Evolutionary conservation across 2,329 filamentous ascomycete species (phyloP).

Genomic region (Trichoderma guizhouense): DNA sequence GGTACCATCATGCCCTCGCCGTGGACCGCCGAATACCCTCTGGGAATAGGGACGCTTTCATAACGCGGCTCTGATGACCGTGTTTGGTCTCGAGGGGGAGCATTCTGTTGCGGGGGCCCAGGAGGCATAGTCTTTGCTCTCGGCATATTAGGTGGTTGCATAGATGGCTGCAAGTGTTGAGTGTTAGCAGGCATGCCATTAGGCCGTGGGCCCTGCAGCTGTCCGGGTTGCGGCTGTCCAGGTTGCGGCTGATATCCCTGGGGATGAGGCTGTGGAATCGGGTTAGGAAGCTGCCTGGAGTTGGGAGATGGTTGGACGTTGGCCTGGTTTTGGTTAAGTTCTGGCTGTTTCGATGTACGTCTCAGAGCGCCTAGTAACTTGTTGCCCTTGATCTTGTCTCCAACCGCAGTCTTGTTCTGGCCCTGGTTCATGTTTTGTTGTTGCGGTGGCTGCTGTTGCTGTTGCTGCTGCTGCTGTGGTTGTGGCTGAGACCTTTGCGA

Average conservation of each 20-base stretch:
- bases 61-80: slow-evolving; percentile 33
- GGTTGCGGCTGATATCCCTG: slow-evolving; percentile 22
- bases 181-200: not conserved
- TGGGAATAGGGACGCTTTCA: slow-evolving; percentile 37
- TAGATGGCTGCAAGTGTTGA: slow-evolving; percentile 7
- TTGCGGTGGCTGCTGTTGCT: not conserved
- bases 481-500: slow-evolving; percentile 15
- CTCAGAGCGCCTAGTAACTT: slow-evolving; percentile 35
- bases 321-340: not conserved
- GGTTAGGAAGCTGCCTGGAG: not conserved
- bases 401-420: slow-evolving; percentile 14
- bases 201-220: slow-evolving; percentile 13
- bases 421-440: slow-evolving; percentile 2
- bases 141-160: not conserved
- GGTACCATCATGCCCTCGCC: slow-evolving; percentile 34
- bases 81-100: not conserved
- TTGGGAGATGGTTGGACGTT: not conserved
- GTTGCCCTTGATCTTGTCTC: slow-evolving; percentile 17
- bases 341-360: slow-evolving; percentile 27
- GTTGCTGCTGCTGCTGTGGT: not conserved
- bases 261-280: not conserved
- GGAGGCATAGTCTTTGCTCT: not conserved
- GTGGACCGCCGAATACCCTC: slow-evolving; percentile 35
- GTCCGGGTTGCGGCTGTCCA: slow-evolving; percentile 23
- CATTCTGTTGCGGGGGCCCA: not conserved